Conservation (phyloP, 441 rosid genomes). For the Macaranga tanarius region DNA sequence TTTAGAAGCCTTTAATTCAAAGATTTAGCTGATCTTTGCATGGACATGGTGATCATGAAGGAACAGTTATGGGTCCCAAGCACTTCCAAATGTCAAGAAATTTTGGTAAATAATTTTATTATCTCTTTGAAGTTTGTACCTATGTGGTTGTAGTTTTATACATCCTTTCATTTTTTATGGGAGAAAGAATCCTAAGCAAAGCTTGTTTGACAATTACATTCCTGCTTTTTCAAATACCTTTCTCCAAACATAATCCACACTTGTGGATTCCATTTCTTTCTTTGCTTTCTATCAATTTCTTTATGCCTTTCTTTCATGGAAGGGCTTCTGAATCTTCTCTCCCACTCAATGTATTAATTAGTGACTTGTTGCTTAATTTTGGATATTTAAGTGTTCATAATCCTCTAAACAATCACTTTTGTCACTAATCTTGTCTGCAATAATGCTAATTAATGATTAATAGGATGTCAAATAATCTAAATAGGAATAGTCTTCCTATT, state of each 20-base stretch:
- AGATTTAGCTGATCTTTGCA: background rate
- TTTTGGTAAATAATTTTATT: background rate
- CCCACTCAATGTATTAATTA: slow-evolving; percentile 23
- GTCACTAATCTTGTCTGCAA: too few relatives aligned
- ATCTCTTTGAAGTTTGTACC: slow-evolving; percentile 7
- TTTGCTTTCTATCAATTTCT: slow-evolving; percentile 17
- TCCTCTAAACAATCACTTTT: too few relatives aligned
- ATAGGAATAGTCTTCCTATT: too few relatives aligned
- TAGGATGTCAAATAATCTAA: too few relatives aligned
- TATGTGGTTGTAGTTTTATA: slow-evolving; percentile 3
- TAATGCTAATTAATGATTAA: too few relatives aligned
- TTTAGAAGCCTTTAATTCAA: background rate
- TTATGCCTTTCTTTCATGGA: slow-evolving; percentile 41
- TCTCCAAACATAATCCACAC: slow-evolving; percentile 39
- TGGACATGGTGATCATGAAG: background rate
- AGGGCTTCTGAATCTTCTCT: slow-evolving; percentile 29
- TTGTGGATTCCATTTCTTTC: slow-evolving; percentile 20
- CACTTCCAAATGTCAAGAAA: background rate
- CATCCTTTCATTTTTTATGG: slow-evolving; percentile 20
- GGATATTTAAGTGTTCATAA: too few relatives aligned
- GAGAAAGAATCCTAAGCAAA: slow-evolving; percentile 28
- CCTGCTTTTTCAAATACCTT: slow-evolving; percentile 36
- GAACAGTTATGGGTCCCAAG: background rate
- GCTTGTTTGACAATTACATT: slow-evolving; percentile 17
- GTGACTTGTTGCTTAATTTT: slow-evolving; percentile 18